phyloP scores from a whole-genome alignment of 306 rosid species.

The Quercus rubra region DNA sequence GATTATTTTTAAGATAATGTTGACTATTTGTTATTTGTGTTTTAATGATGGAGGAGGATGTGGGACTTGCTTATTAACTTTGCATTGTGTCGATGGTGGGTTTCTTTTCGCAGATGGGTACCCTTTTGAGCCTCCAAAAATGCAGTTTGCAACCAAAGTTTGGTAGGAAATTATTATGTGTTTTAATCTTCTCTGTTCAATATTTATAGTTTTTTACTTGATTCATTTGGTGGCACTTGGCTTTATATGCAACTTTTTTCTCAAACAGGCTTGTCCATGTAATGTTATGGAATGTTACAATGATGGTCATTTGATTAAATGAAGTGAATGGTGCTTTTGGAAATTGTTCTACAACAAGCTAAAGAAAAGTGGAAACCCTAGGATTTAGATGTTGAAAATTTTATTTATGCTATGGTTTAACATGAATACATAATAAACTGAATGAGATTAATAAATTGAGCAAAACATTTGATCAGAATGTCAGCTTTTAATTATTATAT shows the following conservation, averaged over 20 bases:
- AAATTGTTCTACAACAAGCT: background rate
- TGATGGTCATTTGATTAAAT: too few species aligned
- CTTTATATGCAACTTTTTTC: background rate
- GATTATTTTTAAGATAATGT: background rate
- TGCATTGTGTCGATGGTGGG: background rate
- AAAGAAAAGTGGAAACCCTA: background rate
- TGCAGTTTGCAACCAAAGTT: constrained; percentile 91
- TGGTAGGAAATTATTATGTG: constrained; percentile 45
- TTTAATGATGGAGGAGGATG: background rate
- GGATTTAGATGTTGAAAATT: background rate
- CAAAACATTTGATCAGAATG: background rate
- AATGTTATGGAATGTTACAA: background rate
- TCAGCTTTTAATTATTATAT: background rate
- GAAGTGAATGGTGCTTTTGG: background rate
- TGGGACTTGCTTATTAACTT: constrained; percentile 6
- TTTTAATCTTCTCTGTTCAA: background rate
- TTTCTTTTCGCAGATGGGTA: constrained; percentile 72
- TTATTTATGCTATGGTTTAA: background rate
- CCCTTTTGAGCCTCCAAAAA: constrained; percentile 97
- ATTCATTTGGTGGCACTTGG: background rate
- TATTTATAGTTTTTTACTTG: background rate
- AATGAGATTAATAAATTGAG: background rate
- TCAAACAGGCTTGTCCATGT: background rate
- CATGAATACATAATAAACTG: background rate
- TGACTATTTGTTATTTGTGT: background rate